Evolutionary conservation across 129 eudicot genomes (phyloP), one percentile per base, ranked within the genome.

Genomic region (Kitagawia praeruptora): DNA sequence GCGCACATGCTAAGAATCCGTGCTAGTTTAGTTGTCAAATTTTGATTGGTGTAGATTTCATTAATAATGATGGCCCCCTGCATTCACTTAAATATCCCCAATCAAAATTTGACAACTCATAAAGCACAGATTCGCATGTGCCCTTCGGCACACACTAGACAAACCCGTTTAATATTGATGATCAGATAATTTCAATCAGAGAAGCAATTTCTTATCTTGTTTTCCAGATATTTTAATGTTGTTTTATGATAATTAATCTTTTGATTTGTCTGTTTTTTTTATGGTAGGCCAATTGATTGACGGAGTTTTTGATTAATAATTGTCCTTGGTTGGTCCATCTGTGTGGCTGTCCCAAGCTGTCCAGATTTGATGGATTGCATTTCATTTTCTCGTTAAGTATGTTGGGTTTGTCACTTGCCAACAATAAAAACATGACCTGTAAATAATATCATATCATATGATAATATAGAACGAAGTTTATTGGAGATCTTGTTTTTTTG

Each of bases 281-380:
- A 12, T 42, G 70, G 51, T 23, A 38, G 70, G 3, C 48, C 37
- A 4, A 4, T 9, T 5, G 45, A 53, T 39, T 83, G 75, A 41
- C 75, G 79, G 78, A 63, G 78, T 74, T 42, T 73, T 23, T 74
- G 10, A 73, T 63, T 74, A 47, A 37, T 61, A 51, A 1, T 14
- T 47, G 51, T 58, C 70, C 31, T 37, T 83, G 82, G 40, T 83
- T 74, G 75, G 80, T 78, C 82, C 82, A 79, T 31, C 74, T 79
- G 82, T 74, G 9, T 38, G 77, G 74, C 34, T 56, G 67, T 11
- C 5, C 37, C 27, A 4, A 42, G 77, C 48, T 70, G 74, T 74
- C 56, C 58, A 74, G 4, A 46, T 45, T 73, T 14, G 75, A 18
- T 70, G 75, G 75, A 70, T 19, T 16, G 47, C 9, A 15, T 11